A percentile compares a stretch with the other conserved stretches of the same genome.
phyloP scores from a whole-genome alignment of 805 yeast species.

The Huiozyma sinensis region DNA sequence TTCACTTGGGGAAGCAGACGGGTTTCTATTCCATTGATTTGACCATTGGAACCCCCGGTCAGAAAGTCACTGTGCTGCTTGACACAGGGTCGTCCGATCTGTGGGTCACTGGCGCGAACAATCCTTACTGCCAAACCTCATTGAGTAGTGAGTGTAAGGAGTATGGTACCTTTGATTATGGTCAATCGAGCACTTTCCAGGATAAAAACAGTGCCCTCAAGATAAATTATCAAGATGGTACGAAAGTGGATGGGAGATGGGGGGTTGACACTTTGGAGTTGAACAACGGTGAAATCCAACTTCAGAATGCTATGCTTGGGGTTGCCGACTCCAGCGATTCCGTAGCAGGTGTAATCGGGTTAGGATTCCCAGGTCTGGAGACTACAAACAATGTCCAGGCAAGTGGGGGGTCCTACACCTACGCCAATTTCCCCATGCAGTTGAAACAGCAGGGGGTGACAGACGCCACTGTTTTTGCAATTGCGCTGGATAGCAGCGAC shows the following conservation, averaged over 20 bases:
- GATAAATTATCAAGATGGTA: slow-evolving; percentile 44
- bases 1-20: slow-evolving; percentile 29
- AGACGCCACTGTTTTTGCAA: slow-evolving; percentile 46
- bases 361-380: slow-evolving; percentile 50
- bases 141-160: slow-evolving; percentile 11
- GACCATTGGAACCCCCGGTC: slow-evolving; percentile 47
- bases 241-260: slow-evolving; percentile 35
- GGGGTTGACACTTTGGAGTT: slow-evolving; percentile 47
- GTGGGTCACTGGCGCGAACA: slow-evolving; percentile 34
- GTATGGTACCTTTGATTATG: slow-evolving; percentile 14
- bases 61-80: slow-evolving; percentile 44
- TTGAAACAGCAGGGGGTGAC: slow-evolving; percentile 50
- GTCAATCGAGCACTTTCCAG: slow-evolving; percentile 15
- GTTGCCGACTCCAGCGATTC: slow-evolving; percentile 59
- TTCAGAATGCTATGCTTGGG: slow-evolving; percentile 54
- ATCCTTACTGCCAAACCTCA: slow-evolving; percentile 24
- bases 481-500: slow-evolving; percentile 38
- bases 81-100: slow-evolving; percentile 74
- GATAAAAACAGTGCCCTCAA: slow-evolving; percentile 29
- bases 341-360: slow-evolving; percentile 52
- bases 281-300: slow-evolving; percentile 35
- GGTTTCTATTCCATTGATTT: slow-evolving; percentile 38
- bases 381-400: slow-evolving; percentile 29
- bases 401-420: slow-evolving; percentile 28
- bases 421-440: slow-evolving; percentile 57